Evolutionary conservation across 352 stramenopile species (phyloP).

Genomic region (Globisporangium radiosum): DNA sequence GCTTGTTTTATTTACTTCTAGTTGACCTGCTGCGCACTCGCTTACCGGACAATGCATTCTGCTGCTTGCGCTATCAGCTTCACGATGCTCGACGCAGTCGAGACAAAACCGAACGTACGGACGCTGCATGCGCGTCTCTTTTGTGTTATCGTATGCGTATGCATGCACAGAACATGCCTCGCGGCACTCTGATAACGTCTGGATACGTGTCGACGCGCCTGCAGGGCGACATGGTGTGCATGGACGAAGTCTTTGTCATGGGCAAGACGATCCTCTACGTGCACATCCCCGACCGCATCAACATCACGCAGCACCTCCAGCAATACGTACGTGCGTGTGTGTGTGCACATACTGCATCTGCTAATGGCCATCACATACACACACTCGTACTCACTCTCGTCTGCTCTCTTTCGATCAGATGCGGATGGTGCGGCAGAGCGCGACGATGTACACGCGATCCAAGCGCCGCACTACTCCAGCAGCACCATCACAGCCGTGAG

Average conservation of each 20-base stretch:
- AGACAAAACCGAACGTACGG: slow-evolving; percentile 67
- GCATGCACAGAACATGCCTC: not conserved
- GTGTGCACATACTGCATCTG: not conserved
- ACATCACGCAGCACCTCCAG: slow-evolving; percentile 69
- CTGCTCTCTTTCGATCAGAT: slow-evolving; percentile 22
- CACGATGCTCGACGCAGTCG: slow-evolving; percentile 61
- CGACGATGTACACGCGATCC: slow-evolving; percentile 75
- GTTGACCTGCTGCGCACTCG: not conserved
- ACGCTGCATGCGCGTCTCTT: too few species aligned
- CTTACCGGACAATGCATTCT: not conserved
- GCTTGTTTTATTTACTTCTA: not conserved
- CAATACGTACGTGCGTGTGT: slow-evolving; percentile 51
- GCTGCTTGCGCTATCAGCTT: slow-evolving; percentile 26
- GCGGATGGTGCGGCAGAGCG: slow-evolving; percentile 72
- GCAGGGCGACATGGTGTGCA: slow-evolving; percentile 44
- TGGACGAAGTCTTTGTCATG: slow-evolving; percentile 88
- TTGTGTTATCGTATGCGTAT: too few species aligned
- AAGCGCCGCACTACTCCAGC: slow-evolving; percentile 26
- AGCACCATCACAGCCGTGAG: not conserved
- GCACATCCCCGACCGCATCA: slow-evolving; percentile 83
- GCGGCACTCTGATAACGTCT: too few species aligned
- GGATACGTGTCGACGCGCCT: not conserved
- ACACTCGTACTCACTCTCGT: slow-evolving; percentile 2
- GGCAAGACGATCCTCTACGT: slow-evolving; percentile 81
- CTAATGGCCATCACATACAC: not conserved